Conservation (phyloP, 805 yeast species). For the Myxozyma vanderwaltii region DNA sequence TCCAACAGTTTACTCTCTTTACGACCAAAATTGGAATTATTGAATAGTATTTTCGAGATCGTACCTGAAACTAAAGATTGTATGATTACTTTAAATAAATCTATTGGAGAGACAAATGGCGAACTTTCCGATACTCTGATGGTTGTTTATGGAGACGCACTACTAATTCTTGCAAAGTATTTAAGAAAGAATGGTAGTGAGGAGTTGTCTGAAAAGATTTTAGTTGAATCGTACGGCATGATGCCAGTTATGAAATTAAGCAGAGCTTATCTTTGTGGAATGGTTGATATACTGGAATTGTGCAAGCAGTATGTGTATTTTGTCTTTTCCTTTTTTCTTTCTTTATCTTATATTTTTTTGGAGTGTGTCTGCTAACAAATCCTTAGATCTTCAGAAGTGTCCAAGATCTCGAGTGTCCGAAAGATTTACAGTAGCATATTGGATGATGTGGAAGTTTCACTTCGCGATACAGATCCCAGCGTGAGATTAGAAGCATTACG, state of each 20-base stretch:
- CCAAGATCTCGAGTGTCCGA: background rate
- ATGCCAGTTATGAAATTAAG: slow-evolving; percentile 2
- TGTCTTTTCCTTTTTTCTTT: background rate
- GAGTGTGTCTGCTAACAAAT: too few relatives aligned
- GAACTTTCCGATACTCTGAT: background rate
- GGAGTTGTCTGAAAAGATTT: background rate
- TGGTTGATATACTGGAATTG: slow-evolving; percentile 26
- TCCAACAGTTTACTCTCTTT: background rate
- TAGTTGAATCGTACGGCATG: background rate
- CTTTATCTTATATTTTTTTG: background rate
- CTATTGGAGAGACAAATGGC: background rate
- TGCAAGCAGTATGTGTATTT: slow-evolving; percentile 19
- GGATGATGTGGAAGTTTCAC: background rate
- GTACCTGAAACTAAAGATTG: background rate
- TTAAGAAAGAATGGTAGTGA: background rate
- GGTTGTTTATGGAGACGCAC: slow-evolving; percentile 9
- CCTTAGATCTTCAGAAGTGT: background rate
- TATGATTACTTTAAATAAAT: background rate
- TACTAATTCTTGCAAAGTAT: slow-evolving; percentile 6
- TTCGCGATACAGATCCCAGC: background rate
- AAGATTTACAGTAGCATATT: background rate
- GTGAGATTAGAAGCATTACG: slow-evolving; percentile 17
- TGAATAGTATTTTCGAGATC: slow-evolving; percentile 2
- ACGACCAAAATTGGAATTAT: slow-evolving; percentile 14
- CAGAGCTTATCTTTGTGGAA: background rate